phyloP scores from a whole-genome alignment of 2,329 filamentous ascomycete species.

The Fusarium cicatricum region DNA sequence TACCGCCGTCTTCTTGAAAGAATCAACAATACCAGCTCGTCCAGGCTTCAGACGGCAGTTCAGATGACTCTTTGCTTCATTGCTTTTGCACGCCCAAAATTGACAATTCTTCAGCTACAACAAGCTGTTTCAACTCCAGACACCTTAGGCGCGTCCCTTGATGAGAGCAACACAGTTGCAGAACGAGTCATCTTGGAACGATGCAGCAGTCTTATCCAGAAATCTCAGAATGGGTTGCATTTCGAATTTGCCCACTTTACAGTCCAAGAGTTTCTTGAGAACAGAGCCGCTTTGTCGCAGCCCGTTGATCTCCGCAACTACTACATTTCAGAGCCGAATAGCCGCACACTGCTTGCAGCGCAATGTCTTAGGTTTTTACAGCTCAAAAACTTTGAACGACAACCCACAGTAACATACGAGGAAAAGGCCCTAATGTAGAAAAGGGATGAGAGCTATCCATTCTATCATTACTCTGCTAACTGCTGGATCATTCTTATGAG shows the following conservation, averaged over 20 bases:
- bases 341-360: not conserved
- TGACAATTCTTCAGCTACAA: not conserved
- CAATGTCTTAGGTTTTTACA: conserved; percentile 3
- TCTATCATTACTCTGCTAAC: conserved; percentile 3
- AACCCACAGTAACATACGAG: no score
- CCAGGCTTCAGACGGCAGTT: not conserved
- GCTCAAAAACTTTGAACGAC: no score
- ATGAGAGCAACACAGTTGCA: not conserved
- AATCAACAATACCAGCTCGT: not conserved
- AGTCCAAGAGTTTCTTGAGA: conserved; percentile 21
- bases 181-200: conserved; percentile 4
- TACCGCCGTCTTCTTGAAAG: conserved; percentile 20
- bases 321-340: rapidly evolving
- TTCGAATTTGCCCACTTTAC: conserved; percentile 31
- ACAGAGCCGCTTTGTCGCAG: not conserved
- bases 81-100: rapidly evolving
- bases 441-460: no score
- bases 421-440: no score
- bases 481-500: not conserved
- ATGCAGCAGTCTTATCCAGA: conserved; percentile 23
- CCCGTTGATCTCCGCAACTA: not conserved
- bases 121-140: conserved; percentile 12
- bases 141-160: not conserved
- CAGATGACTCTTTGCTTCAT: conserved; percentile 20
- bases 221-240: not conserved